Base-by-base conservation (phyloP, 179 eudicot species). In the Actinidia arguta region DNA sequence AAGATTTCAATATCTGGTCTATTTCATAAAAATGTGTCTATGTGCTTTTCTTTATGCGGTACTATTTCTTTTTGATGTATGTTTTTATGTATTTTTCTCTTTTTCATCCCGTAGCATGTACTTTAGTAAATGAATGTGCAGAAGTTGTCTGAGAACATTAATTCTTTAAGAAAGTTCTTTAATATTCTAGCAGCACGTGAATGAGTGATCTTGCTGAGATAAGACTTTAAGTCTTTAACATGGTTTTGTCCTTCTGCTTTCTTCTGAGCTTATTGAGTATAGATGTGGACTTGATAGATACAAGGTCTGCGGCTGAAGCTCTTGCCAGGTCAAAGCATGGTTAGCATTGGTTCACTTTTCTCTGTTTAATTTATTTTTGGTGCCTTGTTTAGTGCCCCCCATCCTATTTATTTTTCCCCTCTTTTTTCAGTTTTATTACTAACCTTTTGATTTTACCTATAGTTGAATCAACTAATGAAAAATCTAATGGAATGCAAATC, bases 261-360 rank as follows among this genome's bases (percentile, higher is more conserved):
- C 36, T 31, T 31, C 36, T 31, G 36, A 31, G 36, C 36, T 31
- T 31, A 31, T 31, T 31, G 36, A 31, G 36, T 84, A 82, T 79
- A 96, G 99, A 92, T 84, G 93, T 87, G 79, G 96, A 91, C 88
- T 87, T 83, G 68, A 91, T 90, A 67, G 95, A 96, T 78, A 85
- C 98, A 73, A 89, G 90, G 58, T 81, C 92, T 71, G 92, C 95
- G 61, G 99, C 99, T 59, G 92, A 91, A 88, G 99, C 99, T 78
- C 91, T 96, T 87, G 90, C 93, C 77, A 90, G 89, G 88, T 88
- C 88, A 78, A 92, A 91, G 81, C 86, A 86, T 82, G 98, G 99
- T 95, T 39, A 86, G 90, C 82, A 76, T 13, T 31, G 42, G 66
- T 78, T 83, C 24, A 25, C 46, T 64, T 9, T 54, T 86, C 78